These are phyloP conservation scores for Ephemerocybe angulata DNA, from an alignment of 768 basidiomycete genomes.

Conservation along the genomic window DNA sequence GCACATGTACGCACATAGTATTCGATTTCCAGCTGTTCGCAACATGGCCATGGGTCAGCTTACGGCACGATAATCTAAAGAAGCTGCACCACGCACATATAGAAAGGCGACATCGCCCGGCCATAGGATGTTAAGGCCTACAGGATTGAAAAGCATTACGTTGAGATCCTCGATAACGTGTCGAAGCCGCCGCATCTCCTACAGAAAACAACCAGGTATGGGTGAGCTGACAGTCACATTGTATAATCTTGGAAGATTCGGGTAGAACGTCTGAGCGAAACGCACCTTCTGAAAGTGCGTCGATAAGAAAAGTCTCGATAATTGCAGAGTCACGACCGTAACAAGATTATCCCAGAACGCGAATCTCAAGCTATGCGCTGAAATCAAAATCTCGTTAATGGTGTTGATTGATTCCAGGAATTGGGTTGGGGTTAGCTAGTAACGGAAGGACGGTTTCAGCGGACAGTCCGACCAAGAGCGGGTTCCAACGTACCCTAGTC, in stretches of 20 bases:
- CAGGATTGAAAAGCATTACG: conserved; percentile 71
- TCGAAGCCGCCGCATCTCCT: conserved; percentile 79
- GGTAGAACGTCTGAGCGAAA: no score
- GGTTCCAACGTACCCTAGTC: conserved; percentile 63
- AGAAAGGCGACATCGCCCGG: conserved; percentile 84
- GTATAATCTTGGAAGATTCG: no score
- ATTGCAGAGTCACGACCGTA: conserved; percentile 75
- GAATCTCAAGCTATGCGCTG: conserved; percentile 74
- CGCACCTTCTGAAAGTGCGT: conserved; percentile 81
- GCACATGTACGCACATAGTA: conserved; percentile 67
- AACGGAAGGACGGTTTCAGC: not conserved
- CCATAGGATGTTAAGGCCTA: conserved; percentile 83
- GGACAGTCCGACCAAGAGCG: not conserved
- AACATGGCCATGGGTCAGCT: not conserved
- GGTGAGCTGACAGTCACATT: no score
- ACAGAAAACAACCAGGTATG: not conserved
- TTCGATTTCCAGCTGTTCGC: conserved; percentile 83
- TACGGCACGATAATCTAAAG: not conserved
- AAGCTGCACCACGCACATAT: conserved; percentile 63
- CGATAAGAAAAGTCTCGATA: conserved; percentile 62
- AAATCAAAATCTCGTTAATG: conserved; percentile 84
- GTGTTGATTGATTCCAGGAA: conserved; percentile 88
- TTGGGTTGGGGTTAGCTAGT: conserved; percentile 83
- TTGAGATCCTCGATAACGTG: conserved; percentile 67
- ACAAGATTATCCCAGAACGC: conserved; percentile 77